Percentiles rank a stretch among this genome's conserved stretches.
Conservation (phyloP, 148 eudicot species). For the Camellia sinensis region DNA sequence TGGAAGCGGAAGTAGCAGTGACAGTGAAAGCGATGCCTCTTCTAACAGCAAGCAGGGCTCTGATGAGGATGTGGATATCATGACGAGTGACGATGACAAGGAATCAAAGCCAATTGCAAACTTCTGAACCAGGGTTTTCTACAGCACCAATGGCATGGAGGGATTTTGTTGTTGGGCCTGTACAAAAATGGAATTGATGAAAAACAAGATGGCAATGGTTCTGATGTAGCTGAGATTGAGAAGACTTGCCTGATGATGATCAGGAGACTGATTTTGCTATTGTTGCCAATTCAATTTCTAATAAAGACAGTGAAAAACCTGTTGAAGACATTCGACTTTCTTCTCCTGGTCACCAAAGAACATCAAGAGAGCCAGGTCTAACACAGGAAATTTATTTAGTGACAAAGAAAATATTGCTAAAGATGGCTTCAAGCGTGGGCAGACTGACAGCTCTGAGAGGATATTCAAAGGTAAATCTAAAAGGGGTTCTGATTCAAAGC, state of each 20-base stretch:
- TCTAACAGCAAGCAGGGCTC: slow-evolving; percentile 89
- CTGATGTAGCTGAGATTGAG: slow-evolving; percentile 66
- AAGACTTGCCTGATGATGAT: slow-evolving; percentile 41
- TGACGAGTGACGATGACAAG: slow-evolving; percentile 74
- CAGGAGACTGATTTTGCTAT: slow-evolving; percentile 40
- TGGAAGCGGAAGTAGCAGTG: slow-evolving; percentile 82
- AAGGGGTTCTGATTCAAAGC: slow-evolving; percentile 43
- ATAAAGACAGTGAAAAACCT: slow-evolving; percentile 26
- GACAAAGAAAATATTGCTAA: slow-evolving; percentile 36
- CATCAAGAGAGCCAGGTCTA: slow-evolving; percentile 26
- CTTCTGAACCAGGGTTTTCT: slow-evolving; percentile 35
- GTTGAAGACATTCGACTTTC: slow-evolving; percentile 27
- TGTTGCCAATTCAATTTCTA: slow-evolving; percentile 25
- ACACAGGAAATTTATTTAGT: slow-evolving; percentile 18
- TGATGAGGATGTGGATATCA: slow-evolving; percentile 90
- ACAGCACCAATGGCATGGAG: slow-evolving; percentile 38
- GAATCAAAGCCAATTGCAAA: slow-evolving; percentile 47
- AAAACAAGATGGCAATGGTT: slow-evolving; percentile 51
- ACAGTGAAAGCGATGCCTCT: slow-evolving; percentile 89
- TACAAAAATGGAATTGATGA: slow-evolving; percentile 36
- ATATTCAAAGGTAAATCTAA: slow-evolving; percentile 53
- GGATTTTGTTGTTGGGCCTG: slow-evolving; percentile 34
- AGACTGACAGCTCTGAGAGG: slow-evolving; percentile 31
- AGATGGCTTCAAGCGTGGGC: slow-evolving; percentile 39
- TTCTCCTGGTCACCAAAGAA: slow-evolving; percentile 36